Evolutionary conservation across 129 eudicot genomes (phyloP).

Genomic region (Solidago caesia): DNA sequence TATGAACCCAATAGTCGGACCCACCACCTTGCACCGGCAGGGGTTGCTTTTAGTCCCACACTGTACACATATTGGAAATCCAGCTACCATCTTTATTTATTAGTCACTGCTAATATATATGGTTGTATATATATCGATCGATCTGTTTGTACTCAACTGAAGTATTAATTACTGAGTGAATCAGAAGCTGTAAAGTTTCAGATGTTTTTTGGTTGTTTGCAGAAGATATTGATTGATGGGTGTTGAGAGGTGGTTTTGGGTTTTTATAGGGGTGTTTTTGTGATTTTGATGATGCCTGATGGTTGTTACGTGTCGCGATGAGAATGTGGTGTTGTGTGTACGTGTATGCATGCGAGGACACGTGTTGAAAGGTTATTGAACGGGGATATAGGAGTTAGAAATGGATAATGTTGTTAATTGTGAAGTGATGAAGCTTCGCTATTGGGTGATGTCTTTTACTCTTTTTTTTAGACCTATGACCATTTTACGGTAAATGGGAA

Average conservation of each 20-base stretch:
- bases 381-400: not conserved
- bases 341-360: conserved; percentile 15
- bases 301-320: conserved; percentile 22
- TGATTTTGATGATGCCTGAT: conserved; percentile 14
- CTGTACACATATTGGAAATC: conserved; percentile 61
- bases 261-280: conserved; percentile 22
- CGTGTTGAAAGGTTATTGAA: conserved; percentile 28
- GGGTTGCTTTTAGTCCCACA: conserved; percentile 79
- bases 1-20: conserved; percentile 70
- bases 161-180: not conserved
- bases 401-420: not conserved
- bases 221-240: conserved; percentile 8
- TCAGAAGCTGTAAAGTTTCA: not conserved
- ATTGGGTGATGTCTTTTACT: not conserved
- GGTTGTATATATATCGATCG: not conserved
- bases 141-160: not conserved
- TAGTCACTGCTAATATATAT: not conserved
- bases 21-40: conserved; percentile 86
- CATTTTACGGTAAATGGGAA: too few relatives aligned
- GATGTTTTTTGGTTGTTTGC: conserved; percentile 7
- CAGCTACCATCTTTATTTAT: conserved; percentile 16
- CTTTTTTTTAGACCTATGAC: too few relatives aligned
- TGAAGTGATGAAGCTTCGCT: not conserved
- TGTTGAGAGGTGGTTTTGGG: not conserved
- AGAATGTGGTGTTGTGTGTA: conserved; percentile 1